A percentile compares a stretch with the other conserved stretches of the same genome.
Conservation (phyloP, 352 stramenopile species). For the Phytophthora fragariae region DNA sequence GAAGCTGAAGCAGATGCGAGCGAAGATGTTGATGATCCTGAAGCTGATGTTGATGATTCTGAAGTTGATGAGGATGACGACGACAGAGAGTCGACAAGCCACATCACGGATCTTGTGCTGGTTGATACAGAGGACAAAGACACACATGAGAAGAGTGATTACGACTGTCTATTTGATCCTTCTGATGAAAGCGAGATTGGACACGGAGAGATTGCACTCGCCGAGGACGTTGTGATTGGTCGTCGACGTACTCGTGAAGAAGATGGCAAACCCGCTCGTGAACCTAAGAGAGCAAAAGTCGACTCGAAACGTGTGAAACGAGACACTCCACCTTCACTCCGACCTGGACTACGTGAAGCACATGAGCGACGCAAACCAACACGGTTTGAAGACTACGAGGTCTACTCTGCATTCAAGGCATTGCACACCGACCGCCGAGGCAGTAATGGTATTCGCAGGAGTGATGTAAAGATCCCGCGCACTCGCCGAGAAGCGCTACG, state of each 20-base stretch:
- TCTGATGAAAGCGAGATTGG: not conserved
- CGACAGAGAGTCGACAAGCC: not conserved
- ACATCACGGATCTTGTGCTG: slow-evolving; percentile 5
- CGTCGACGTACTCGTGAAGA: not conserved
- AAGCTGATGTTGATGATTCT: not conserved
- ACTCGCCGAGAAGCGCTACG: not conserved
- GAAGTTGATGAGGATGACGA: not conserved
- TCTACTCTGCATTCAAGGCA: slow-evolving; percentile 5
- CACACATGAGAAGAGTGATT: not conserved
- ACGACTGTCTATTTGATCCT: slow-evolving; percentile 14
- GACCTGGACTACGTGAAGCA: slow-evolving; percentile 1
- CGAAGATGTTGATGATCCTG: not conserved
- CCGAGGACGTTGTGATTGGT: not conserved
- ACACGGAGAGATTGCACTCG: not conserved
- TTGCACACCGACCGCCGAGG: not conserved
- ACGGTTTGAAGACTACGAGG: not conserved
- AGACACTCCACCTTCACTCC: not conserved
- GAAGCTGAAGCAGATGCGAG: not conserved
- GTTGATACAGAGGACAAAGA: not conserved
- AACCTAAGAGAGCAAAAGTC: slow-evolving; percentile 3
- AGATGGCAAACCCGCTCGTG: not conserved
- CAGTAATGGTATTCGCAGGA: not conserved
- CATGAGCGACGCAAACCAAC: not conserved
- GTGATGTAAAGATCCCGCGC: not conserved
- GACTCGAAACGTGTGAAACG: slow-evolving; percentile 1